phyloP scores from a whole-genome alignment of 208 protist genomes.

The Leishmania tarentolae region DNA sequence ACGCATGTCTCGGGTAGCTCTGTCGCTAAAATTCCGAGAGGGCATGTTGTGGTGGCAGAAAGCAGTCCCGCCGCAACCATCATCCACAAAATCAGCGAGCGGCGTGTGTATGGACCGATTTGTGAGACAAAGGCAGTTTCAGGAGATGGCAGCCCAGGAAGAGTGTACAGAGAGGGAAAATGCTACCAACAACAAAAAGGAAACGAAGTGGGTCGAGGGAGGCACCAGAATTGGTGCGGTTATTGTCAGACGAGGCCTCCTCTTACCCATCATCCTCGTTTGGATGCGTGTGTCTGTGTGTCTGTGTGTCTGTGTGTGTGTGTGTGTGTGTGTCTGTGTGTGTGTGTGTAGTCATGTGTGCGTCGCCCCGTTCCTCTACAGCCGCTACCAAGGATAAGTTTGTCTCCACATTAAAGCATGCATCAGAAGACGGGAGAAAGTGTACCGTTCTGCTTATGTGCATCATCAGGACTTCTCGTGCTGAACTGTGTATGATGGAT shows the following conservation, averaged over 20 bases:
- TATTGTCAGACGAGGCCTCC: background rate
- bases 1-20: background rate
- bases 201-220: background rate
- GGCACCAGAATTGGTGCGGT: background rate
- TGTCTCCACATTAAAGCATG: background rate
- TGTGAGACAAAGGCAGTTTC: background rate
- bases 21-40: background rate
- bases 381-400: background rate
- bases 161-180: background rate
- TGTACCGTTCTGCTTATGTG: background rate
- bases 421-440: background rate
- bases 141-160: background rate
- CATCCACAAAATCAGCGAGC: background rate
- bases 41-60: background rate
- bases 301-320: too few species aligned
- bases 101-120: background rate
- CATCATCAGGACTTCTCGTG: background rate
- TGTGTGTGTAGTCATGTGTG: background rate
- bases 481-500: background rate
- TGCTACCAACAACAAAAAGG: constrained; percentile 3
- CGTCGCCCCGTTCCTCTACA: background rate
- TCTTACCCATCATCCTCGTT: background rate
- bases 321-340: background rate
- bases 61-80: too few species aligned
- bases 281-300: background rate